These are phyloP conservation scores for Neurospora sp. DNA, from an alignment of 495 filamentous ascomycete species.

Conservation along the genomic window DNA sequence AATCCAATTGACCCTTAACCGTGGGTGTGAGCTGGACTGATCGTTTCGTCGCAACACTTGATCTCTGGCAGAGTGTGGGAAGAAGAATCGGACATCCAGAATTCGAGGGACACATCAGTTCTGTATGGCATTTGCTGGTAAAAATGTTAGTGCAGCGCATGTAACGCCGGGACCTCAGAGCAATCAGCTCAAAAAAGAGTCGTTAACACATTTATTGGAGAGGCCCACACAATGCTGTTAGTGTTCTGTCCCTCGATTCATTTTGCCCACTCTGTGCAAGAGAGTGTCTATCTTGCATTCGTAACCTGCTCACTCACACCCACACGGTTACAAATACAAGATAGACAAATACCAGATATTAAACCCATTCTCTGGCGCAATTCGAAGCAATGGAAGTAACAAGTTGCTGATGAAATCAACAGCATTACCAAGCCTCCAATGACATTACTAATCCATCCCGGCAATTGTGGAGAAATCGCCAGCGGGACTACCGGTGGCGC, in stretches of 20 bases:
- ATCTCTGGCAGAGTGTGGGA: background rate
- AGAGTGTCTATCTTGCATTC: too few species aligned
- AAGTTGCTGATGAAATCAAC: background rate
- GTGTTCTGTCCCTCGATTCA: background rate
- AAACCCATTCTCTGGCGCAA: background rate
- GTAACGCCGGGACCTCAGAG: background rate
- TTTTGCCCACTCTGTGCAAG: background rate
- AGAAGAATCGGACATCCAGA: background rate
- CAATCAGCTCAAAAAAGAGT: background rate
- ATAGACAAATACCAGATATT: background rate
- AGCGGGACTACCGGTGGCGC: background rate
- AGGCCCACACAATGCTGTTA: background rate
- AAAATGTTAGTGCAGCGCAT: background rate
- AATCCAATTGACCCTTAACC: background rate
- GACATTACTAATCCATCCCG: background rate
- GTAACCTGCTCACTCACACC: too few species aligned
- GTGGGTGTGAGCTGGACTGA: background rate
- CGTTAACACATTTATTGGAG: background rate
- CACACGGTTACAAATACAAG: background rate
- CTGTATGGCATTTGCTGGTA: background rate
- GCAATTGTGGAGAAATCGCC: background rate
- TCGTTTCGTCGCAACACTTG: background rate
- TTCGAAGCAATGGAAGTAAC: background rate
- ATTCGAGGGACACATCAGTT: background rate
- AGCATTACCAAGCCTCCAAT: background rate